Conservation (phyloP, 2,329 filamentous ascomycete species). For the Alternaria burnsii region DNA sequence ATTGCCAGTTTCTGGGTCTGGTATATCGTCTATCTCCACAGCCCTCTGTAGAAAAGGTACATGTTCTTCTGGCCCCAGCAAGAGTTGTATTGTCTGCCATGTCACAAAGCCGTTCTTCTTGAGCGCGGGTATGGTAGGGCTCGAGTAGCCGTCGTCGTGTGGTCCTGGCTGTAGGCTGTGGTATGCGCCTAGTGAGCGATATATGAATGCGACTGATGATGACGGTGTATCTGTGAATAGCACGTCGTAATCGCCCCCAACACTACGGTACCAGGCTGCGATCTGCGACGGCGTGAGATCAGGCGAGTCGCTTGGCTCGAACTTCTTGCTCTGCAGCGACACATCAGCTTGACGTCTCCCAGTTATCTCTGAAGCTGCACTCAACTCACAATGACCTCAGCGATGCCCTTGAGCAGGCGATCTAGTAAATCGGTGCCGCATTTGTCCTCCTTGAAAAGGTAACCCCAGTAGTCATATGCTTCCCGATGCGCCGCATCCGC, state of each 20-base stretch:
- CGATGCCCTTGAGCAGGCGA: slow-evolving; percentile 56
- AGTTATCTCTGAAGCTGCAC: not conserved
- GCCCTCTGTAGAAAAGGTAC: slow-evolving; percentile 83
- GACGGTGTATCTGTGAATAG: slow-evolving; percentile 81
- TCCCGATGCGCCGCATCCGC: slow-evolving; percentile 49
- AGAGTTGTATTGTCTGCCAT: slow-evolving; percentile 91
- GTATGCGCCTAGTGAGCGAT: slow-evolving; percentile 88
- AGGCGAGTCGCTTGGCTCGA: slow-evolving; percentile 55
- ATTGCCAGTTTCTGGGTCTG: slow-evolving; percentile 71
- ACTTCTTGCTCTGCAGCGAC: slow-evolving; percentile 50
- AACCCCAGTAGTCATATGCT: slow-evolving; percentile 61
- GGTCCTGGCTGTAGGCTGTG: slow-evolving; percentile 80
- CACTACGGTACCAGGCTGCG: slow-evolving; percentile 59
- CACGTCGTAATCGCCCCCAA: slow-evolving; percentile 58
- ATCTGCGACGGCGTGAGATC: slow-evolving; percentile 60
- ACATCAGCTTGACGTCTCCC: slow-evolving; percentile 17
- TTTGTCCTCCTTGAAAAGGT: slow-evolving; percentile 61
- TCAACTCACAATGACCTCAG: slow-evolving; percentile 55
- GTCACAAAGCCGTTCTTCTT: slow-evolving; percentile 86
- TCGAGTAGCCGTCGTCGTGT: slow-evolving; percentile 71
- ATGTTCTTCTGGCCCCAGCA: slow-evolving; percentile 88
- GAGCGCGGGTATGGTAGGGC: slow-evolving; percentile 82
- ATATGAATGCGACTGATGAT: slow-evolving; percentile 86
- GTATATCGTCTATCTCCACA: slow-evolving; percentile 78
- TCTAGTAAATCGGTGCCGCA: slow-evolving; percentile 59